Percentiles rank a stretch among this genome's conserved stretches.
These are phyloP conservation scores for Ceratocystiopsis minuta DNA, from an alignment of 2,329 filamentous ascomycete genomes.

Conservation along the genomic window DNA sequence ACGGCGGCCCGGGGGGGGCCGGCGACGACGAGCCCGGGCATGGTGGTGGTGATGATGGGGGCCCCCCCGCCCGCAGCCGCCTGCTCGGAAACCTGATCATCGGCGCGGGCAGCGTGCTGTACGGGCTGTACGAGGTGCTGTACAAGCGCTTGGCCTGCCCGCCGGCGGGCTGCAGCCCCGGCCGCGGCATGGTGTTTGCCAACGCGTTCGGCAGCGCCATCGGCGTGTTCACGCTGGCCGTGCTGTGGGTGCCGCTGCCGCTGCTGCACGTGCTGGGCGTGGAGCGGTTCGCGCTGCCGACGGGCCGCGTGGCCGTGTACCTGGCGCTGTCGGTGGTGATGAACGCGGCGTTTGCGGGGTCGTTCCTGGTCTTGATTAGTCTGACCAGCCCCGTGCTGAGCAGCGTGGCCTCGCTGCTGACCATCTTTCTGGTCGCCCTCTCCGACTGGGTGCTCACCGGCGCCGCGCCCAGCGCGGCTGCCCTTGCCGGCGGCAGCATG, in stretches of 20 bases:
- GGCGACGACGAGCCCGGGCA: too few species aligned
- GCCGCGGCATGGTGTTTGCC: constrained; percentile 89
- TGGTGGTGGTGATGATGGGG: too few species aligned
- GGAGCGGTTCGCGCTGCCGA: constrained; percentile 70
- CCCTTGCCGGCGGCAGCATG: constrained; percentile 64
- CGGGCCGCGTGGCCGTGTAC: constrained; percentile 60
- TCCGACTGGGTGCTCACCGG: constrained; percentile 80
- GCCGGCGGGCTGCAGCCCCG: constrained; percentile 67
- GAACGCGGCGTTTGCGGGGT: constrained; percentile 85
- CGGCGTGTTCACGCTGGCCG: constrained; percentile 64
- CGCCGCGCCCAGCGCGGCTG: constrained; percentile 52
- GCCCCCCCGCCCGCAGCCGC: too few species aligned
- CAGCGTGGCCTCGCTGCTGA: constrained; percentile 80
- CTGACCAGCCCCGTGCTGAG: constrained; percentile 84
- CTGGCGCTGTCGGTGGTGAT: constrained; percentile 64
- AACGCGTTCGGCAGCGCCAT: constrained; percentile 83
- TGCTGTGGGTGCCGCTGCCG: constrained; percentile 85
- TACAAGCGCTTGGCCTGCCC: constrained; percentile 92
- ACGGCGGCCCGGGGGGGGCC: constrained; percentile 14
- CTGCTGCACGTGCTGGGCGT: constrained; percentile 61
- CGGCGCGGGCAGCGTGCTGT: constrained; percentile 74
- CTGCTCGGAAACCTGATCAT: constrained; percentile 83
- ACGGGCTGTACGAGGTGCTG: constrained; percentile 91
- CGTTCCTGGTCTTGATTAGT: constrained; percentile 81
- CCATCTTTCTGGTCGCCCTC: constrained; percentile 89